Percentiles rank a stretch among this genome's conserved stretches.
Conservation (phyloP, 2,329 filamentous ascomycete species). For the Curvularia hawaiiensis region DNA sequence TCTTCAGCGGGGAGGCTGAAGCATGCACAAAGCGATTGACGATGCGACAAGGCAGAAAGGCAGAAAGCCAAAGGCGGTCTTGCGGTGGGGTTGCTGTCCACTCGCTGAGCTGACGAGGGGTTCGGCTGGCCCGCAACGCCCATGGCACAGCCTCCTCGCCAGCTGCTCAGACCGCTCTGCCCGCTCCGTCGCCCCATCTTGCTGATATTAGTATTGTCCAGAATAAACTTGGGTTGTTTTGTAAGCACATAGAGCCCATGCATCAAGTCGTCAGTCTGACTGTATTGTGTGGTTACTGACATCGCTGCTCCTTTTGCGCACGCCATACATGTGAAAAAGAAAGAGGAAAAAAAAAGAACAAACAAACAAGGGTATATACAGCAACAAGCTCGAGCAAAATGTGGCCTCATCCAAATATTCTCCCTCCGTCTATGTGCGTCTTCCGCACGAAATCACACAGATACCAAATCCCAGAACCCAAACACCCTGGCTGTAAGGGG, state of each 20-base stretch:
- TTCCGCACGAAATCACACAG: conserved; percentile 14
- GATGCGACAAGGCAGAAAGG: conserved; percentile 9
- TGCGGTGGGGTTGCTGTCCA: conserved; percentile 23
- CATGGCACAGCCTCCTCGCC: conserved; percentile 14
- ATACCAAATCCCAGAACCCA: conserved; percentile 14
- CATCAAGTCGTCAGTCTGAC: conserved; percentile 1
- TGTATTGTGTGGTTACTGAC: conserved; percentile 5
- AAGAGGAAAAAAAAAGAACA: background rate
- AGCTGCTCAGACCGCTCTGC: conserved; percentile 26
- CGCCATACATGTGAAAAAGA: conserved; percentile 11
- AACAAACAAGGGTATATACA: conserved; percentile 9
- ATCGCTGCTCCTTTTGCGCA: background rate
- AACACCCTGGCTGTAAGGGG: conserved; percentile 18
- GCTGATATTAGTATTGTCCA: background rate
- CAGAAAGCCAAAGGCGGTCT: conserved; percentile 24
- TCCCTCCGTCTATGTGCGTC: conserved; percentile 17
- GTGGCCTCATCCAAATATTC: conserved; percentile 9
- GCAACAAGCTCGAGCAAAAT: conserved; percentile 9
- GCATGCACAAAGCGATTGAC: conserved; percentile 25
- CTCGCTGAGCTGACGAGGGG: conserved; percentile 18
- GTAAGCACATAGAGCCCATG: conserved; percentile 1
- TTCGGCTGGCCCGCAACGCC: conserved; percentile 11
- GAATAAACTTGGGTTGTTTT: background rate
- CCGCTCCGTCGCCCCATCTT: too few species aligned
- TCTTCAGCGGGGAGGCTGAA: conserved; percentile 22